Evolutionary conservation across 1,139 yeast species (phyloP).

Genomic region (Candida sanyaensis): DNA sequence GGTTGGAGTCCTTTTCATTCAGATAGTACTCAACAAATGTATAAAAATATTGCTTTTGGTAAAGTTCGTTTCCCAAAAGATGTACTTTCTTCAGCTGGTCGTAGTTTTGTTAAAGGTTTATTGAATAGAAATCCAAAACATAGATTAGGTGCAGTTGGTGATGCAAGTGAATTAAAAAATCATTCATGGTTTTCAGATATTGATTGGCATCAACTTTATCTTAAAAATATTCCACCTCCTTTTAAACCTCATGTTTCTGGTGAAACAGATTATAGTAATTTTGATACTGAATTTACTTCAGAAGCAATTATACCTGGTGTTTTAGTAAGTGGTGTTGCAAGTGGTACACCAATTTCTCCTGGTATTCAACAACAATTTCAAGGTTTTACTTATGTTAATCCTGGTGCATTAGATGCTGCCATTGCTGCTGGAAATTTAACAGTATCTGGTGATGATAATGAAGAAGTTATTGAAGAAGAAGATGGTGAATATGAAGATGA

Average conservation of each 20-base stretch:
- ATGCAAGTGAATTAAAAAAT: slow-evolving; percentile 87
- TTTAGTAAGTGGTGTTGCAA: slow-evolving; percentile 54
- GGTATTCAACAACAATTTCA: slow-evolving; percentile 95
- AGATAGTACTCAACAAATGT: slow-evolving; percentile 97
- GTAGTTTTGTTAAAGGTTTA: slow-evolving; percentile 92
- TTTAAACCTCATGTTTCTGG: slow-evolving; percentile 90
- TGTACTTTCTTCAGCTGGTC: slow-evolving; percentile 86
- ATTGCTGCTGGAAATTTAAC: slow-evolving; percentile 1
- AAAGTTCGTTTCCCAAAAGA: slow-evolving; percentile 97
- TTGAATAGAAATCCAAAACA: slow-evolving; percentile 94
- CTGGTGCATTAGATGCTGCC: slow-evolving; percentile 2
- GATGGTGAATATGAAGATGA: background rate
- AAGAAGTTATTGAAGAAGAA: slow-evolving; percentile 3
- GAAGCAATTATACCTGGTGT: slow-evolving; percentile 73
- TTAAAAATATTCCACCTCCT: slow-evolving; percentile 94
- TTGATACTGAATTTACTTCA: slow-evolving; percentile 95
- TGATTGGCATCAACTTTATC: slow-evolving; percentile 79
- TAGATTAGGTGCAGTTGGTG: slow-evolving; percentile 86
- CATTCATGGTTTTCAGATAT: slow-evolving; percentile 90
- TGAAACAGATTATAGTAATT: slow-evolving; percentile 93
- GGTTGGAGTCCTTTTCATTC: slow-evolving; percentile 99
- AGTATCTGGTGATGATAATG: background rate
- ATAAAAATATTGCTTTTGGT: slow-evolving; percentile 96
- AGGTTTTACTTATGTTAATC: slow-evolving; percentile 91
- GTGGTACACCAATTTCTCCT: slow-evolving; percentile 86